Base-by-base conservation (phyloP, 2,329 filamentous ascomycete species). In the Fusarium sp. region DNA sequence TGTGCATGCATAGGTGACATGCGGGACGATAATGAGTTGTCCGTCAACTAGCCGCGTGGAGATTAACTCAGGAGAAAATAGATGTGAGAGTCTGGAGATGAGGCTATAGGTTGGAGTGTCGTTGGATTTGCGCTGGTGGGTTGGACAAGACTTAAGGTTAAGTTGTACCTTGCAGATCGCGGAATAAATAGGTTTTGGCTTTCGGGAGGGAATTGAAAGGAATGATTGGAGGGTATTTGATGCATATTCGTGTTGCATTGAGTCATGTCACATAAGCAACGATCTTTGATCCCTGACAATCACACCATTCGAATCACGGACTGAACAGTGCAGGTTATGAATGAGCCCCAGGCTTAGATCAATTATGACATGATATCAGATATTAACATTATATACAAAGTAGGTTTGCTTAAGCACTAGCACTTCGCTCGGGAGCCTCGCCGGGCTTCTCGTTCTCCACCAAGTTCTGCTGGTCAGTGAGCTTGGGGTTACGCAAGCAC, bases 401-500 rank as follows among this genome's bases (percentile, higher is more conserved):
- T 51, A 8, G 24, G 22, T 47, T 40, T 41, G 28, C 28, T 30
- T 44, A 67, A 28, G 64, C 52, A 28, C 32, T 50, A 1, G 65
- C 54, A 4, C 45, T 32, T 2, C 60, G 53, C 61, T 64, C 55
- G 10, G 40, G 19, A 40, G 44, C 44, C 17, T 47, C 65, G 32
- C 66, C 62, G 4, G 62, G 67, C 59, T 71, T 68, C 47, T 73
- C 75, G 10, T 76, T 75, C 57, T 78, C 76, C 20, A 77, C 80
- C 67, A 84, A 66, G 6, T 78, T 84, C 76, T 84, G 83, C 55
- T 80, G 47, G 40, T 83, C 72, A 55, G 78, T 84, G 49, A 85
- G 77, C 71, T 79, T 80, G 37, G 82, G 82, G 72, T 85, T 83
- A 54, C 82, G 78, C 57, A 83, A 72, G 54, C 73, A 71, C 11